Conservation (phyloP, 768 basidiomycete genomes). For the Mycena olivaceomarginata region DNA sequence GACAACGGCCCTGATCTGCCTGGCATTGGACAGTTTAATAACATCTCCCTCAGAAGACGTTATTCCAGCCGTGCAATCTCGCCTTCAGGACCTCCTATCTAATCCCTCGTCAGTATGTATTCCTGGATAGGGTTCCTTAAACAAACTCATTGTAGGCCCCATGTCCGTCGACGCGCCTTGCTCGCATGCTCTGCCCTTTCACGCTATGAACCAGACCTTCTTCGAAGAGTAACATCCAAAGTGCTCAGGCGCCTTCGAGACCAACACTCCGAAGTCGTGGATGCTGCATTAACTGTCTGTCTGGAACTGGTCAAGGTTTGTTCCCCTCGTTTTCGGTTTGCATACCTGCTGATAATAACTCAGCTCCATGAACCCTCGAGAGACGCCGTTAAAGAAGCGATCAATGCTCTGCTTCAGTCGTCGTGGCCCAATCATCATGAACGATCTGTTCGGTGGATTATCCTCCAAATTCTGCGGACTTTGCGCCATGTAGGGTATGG, state of each 20-base stretch:
- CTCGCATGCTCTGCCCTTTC: conserved; percentile 75
- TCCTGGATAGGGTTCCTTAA: conserved; percentile 35
- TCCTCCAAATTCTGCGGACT: conserved; percentile 51
- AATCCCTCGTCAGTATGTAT: conserved; percentile 84
- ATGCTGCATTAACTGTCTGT: conserved; percentile 65
- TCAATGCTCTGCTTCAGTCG: conserved; percentile 42
- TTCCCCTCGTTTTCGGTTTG: neutral
- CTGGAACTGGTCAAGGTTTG: conserved; percentile 48
- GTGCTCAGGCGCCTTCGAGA: conserved; percentile 66
- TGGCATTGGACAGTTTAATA: conserved; percentile 84
- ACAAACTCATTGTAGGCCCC: conserved; percentile 61
- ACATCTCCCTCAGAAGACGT: conserved; percentile 78
- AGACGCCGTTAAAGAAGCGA: conserved; percentile 31
- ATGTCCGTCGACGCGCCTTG: conserved; percentile 78
- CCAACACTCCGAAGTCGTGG: conserved; percentile 62
- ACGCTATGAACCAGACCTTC: conserved; percentile 63
- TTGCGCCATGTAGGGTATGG: conserved; percentile 36
- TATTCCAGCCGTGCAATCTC: conserved; percentile 84
- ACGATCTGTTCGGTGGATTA: conserved; percentile 39
- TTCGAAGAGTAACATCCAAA: conserved; percentile 63
- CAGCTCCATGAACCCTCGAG: conserved; percentile 36
- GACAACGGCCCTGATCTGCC: conserved; percentile 73
- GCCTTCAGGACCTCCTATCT: conserved; percentile 78
- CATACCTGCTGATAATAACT: neutral
- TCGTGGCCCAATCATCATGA: conserved; percentile 40